These are phyloP conservation scores for Leccinum variicolor DNA, from an alignment of 768 basidiomycete genomes.

Conservation along the genomic window DNA sequence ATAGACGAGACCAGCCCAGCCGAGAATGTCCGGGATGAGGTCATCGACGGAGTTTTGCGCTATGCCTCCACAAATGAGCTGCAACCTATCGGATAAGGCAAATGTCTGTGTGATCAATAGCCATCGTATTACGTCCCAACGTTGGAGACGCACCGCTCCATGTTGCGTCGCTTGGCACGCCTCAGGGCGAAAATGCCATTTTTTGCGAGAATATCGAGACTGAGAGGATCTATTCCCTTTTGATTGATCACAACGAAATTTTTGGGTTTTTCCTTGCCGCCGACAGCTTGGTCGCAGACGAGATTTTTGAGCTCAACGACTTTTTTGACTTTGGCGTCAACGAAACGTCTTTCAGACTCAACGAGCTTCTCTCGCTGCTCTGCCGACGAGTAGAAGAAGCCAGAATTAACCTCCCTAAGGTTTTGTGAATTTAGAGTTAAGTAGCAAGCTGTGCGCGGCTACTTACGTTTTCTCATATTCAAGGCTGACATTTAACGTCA, in stretches of 20 bases:
- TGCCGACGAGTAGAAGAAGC: slow-evolving; percentile 98
- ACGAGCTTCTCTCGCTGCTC: slow-evolving; percentile 99
- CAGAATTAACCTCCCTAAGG: slow-evolving; percentile 93
- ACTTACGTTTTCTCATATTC: slow-evolving; percentile 99
- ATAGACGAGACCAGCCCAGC: slow-evolving; percentile 98
- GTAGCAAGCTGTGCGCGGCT: slow-evolving; percentile 6
- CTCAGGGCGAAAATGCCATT: slow-evolving; percentile 93
- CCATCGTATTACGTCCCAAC: slow-evolving; percentile 32
- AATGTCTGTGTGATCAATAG: slow-evolving; percentile 7
- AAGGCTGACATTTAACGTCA: slow-evolving; percentile 94
- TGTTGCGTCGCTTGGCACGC: slow-evolving; percentile 95
- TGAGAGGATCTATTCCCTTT: slow-evolving; percentile 98
- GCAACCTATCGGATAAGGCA: slow-evolving; percentile 52
- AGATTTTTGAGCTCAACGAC: slow-evolving; percentile 95
- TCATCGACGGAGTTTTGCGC: slow-evolving; percentile 99
- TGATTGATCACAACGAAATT: slow-evolving; percentile 96
- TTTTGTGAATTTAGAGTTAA: slow-evolving; percentile 18
- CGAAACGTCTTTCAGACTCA: slow-evolving; percentile 92
- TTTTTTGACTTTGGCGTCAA: slow-evolving; percentile 92
- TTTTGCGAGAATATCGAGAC: slow-evolving; percentile 93
- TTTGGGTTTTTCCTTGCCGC: slow-evolving; percentile 75
- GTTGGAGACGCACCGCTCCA: slow-evolving; percentile 73
- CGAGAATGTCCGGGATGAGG: slow-evolving; percentile 83
- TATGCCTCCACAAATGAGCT: slow-evolving; percentile 90
- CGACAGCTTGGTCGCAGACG: slow-evolving; percentile 92